Percentiles rank a stretch among this genome's conserved stretches.
These are phyloP conservation scores for Nitzschia palea DNA, from an alignment of 108 stramenopile species.

Conservation along the genomic window DNA sequence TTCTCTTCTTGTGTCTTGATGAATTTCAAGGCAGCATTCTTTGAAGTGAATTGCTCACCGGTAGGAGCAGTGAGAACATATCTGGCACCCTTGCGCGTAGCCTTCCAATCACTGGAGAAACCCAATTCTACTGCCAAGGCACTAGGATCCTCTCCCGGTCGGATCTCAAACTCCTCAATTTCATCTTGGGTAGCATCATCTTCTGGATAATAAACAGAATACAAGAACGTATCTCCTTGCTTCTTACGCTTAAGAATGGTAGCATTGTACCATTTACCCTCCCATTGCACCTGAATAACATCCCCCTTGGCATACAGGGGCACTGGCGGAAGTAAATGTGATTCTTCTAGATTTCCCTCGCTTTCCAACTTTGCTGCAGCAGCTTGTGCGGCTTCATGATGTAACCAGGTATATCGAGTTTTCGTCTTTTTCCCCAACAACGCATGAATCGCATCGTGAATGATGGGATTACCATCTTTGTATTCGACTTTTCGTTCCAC, in stretches of 20 bases:
- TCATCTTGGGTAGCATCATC: slow-evolving; percentile 71
- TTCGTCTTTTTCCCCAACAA: slow-evolving; percentile 31
- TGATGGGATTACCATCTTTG: slow-evolving; percentile 18
- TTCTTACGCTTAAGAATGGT: slow-evolving; percentile 62
- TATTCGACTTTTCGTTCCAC: slow-evolving; percentile 54
- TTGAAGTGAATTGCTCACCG: slow-evolving; percentile 49
- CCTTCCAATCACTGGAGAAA: slow-evolving; percentile 59
- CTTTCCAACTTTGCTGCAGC: slow-evolving; percentile 36
- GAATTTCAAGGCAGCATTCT: slow-evolving; percentile 58
- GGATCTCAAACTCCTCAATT: slow-evolving; percentile 63
- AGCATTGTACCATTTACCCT: slow-evolving; percentile 75
- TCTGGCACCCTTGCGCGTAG: slow-evolving; percentile 33
- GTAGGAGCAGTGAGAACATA: slow-evolving; percentile 50
- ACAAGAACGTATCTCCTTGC: slow-evolving; percentile 52
- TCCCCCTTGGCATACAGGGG: slow-evolving; percentile 73
- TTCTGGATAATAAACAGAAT: slow-evolving; percentile 69
- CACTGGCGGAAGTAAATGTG: slow-evolving; percentile 58
- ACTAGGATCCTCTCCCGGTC: slow-evolving; percentile 48
- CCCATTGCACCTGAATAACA: slow-evolving; percentile 69
- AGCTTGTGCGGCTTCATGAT: slow-evolving; percentile 51
- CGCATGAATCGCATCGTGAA: slow-evolving; percentile 56
- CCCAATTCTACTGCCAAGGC: slow-evolving; percentile 50
- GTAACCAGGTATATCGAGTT: slow-evolving; percentile 39
- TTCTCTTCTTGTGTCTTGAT: slow-evolving; percentile 26
- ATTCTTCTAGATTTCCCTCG: slow-evolving; percentile 29